Evolutionary conservation across 495 filamentous ascomycete genomes (phyloP), one percentile per base, ranked within the genome.

Genomic region (Xylaria palmicola): DNA sequence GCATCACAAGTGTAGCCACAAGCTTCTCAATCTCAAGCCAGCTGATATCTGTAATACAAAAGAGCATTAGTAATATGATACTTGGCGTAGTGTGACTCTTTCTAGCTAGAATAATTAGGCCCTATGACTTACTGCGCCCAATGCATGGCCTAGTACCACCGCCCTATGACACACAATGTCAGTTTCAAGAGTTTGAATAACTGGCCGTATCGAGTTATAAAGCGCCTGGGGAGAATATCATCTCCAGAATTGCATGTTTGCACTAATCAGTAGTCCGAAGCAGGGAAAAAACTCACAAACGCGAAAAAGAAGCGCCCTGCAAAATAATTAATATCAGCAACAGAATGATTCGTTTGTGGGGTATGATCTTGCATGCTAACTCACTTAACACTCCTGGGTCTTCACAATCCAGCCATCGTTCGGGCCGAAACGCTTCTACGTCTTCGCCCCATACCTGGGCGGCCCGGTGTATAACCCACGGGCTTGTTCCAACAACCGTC

Each of bases 391-490:
- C 19, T 50, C 75, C 71, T 56, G 74, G 71, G 0, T 70, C 68
- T 20, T 72, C 71, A 13, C 63, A 72, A 34, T 43, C 41, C 4
- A 85, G 65, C 81, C 81, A 84, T 2, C 81, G 61, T 51, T 83
- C 79, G 0, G 81, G 81, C 6, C 69, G 55, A 64, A 77, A 84
- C 1, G 26, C 20, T 27, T 69, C 62, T 1, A 72, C 76, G 56
- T 83, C 77, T 0, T 60, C 47, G 0, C 80, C 82, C 50, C 80
- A 88, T 0, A 86, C 59, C 0, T 64, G 37, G 24, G 72, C 62
- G 64, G 86, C 75, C 19, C 72, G 69, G 66, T 86, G 81, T 0
- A 74, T 76, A 3, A 85, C 81, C 80, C 81, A 87, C 2, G 79
- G 55, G 63, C 83, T 87, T 20, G 81, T 73, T 2, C 85, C 85